A percentile compares a stretch with the other conserved stretches of the same genome.
These are phyloP conservation scores for Xylaria curta DNA, from an alignment of 495 filamentous ascomycete species.

Conservation along the genomic window DNA sequence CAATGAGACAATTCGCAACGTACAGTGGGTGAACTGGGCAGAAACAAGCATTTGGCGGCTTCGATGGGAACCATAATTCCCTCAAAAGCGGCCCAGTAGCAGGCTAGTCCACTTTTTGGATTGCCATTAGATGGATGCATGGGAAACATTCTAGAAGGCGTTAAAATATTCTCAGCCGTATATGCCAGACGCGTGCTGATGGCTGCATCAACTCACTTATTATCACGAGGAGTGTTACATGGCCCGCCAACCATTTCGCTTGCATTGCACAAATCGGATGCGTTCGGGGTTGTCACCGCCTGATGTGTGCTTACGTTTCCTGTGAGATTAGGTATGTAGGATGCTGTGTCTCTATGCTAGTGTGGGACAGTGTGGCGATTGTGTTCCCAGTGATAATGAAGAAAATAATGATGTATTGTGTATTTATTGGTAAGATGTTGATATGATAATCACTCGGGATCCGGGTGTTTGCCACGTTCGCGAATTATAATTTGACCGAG, in stretches of 20 bases:
- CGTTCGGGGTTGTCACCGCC: neutral
- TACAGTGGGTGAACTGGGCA: neutral
- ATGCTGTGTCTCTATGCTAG: neutral
- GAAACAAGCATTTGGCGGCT: constrained; percentile 23
- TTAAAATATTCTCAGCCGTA: neutral
- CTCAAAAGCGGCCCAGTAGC: constrained; percentile 7
- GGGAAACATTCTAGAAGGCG: constrained; percentile 21
- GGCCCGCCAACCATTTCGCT: constrained; percentile 9
- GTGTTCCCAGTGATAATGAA: neutral
- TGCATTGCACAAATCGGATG: constrained; percentile 20
- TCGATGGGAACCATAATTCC: constrained; percentile 15
- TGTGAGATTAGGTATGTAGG: neutral
- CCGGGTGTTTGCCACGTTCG: constrained; percentile 13
- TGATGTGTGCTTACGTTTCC: constrained; percentile 22
- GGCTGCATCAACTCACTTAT: neutral
- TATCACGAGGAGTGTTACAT: constrained; percentile 7
- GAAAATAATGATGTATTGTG: neutral
- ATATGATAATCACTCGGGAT: neutral
- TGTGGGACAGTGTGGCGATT: neutral
- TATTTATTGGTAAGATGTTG: neutral
- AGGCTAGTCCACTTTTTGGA: neutral
- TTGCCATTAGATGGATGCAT: neutral
- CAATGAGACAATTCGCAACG: neutral
- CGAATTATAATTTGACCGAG: constrained; percentile 23
- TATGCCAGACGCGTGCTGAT: constrained; percentile 5